Evolutionary conservation across 2,329 filamentous ascomycete species (phyloP).

Genomic region (Corinectria fuckeliana): DNA sequence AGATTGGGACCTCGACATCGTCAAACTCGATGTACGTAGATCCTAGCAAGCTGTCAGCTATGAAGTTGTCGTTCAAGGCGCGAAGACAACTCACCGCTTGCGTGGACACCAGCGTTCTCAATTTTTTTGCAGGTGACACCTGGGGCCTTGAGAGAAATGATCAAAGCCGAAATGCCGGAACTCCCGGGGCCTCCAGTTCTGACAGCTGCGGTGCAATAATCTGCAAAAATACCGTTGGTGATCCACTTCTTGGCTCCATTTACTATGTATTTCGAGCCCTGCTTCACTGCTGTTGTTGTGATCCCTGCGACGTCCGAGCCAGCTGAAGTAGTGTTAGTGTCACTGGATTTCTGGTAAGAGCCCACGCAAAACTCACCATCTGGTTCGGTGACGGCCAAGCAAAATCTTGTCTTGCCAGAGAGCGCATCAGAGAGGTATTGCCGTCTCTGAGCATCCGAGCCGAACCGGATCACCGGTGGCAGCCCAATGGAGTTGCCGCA

Average conservation of each 20-base stretch:
- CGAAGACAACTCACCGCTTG: conserved; percentile 13
- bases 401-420: conserved; percentile 21
- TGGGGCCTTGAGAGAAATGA: conserved; percentile 11
- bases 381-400: conserved; percentile 30
- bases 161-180: conserved; percentile 15
- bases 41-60: background rate
- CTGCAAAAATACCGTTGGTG: conserved; percentile 21
- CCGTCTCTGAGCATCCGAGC: conserved; percentile 52
- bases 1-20: conserved; percentile 20
- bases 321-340: background rate
- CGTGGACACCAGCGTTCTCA: conserved; percentile 19
- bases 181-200: conserved; percentile 17
- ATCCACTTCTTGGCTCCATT: conserved; percentile 29
- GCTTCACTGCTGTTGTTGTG: conserved; percentile 10
- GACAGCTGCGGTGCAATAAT: conserved; percentile 27
- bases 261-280: conserved; percentile 20
- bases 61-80: background rate
- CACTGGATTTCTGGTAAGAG: background rate
- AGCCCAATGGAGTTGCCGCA: conserved; percentile 68
- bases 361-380: conserved; percentile 9
- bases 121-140: conserved; percentile 19
- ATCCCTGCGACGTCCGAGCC: conserved; percentile 28
- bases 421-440: conserved; percentile 18
- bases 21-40: conserved; percentile 26
- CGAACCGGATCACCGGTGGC: conserved; percentile 69